phyloP scores from a whole-genome alignment of 495 filamentous ascomycete species.

The Neurospora intermedia region DNA sequence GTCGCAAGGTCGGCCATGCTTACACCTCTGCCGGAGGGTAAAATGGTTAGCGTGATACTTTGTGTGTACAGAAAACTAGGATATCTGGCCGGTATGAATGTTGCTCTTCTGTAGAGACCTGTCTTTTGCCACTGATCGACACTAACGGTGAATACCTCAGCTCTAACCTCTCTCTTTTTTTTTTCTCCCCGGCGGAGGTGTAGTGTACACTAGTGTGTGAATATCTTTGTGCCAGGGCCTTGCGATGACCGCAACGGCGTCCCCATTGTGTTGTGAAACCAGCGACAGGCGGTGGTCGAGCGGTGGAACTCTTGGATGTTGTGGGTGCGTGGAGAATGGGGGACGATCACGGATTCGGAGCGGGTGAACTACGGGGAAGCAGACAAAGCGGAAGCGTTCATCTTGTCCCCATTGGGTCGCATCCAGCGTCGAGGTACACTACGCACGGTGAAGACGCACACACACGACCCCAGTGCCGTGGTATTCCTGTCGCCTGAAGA shows the following conservation, averaged over 20 bases:
- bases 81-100: no score
- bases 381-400: not conserved
- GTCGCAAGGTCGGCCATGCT: not conserved
- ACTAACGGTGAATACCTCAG: no score
- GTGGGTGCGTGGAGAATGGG: not conserved
- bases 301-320: not conserved
- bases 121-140: no score
- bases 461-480: not conserved
- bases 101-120: no score
- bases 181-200: no score
- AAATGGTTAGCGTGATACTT: no score
- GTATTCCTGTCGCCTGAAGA: not conserved
- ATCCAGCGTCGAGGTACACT: not conserved
- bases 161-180: no score
- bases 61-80: no score
- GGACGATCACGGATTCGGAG: not conserved
- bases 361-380: not conserved
- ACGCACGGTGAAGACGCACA: not conserved
- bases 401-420: not conserved
- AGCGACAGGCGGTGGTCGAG: not conserved
- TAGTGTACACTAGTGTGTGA: not conserved
- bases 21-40: no score
- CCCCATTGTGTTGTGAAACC: not conserved
- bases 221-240: not conserved
- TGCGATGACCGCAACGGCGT: not conserved